Evolutionary conservation across 305 asterid species (phyloP), one percentile per base, ranked within the genome.

Genomic region (Striga hermonthica): DNA sequence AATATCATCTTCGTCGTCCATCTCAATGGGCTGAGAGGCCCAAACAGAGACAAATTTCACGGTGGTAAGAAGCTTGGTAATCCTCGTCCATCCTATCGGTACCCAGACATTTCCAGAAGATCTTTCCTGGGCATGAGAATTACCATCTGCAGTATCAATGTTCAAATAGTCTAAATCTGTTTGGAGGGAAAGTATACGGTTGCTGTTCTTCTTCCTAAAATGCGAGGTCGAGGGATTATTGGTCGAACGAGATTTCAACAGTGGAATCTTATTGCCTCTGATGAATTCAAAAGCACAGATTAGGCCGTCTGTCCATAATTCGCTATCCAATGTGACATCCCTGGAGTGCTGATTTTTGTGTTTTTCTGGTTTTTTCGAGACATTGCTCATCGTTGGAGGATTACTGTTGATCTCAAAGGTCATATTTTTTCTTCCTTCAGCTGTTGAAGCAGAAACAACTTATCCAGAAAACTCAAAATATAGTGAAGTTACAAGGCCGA

Each of bases 81-180:
- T 83, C 69, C 86, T 76, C 13, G 67, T 55, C 89, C 89, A 83
- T 39, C 86, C 89, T n/a, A 79, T 79, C 6, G 86, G 86, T 56
- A 75, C 74, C 89, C 89, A 83, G 59, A 69, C 67, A 71, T 75
- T 81, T 35, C 81, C 86, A 0, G 60, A 34, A 49, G 61, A 73
- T 69, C 78, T 80, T 67, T 74, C 80, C 13, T 1, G 71, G 31
- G 72, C 22, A 67, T 71, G 65, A 49, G 48, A 71, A 50, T 72
- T 49, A 62, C 64, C 61, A 47, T 76, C 72, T 53, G 8, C 36
- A 6, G 65, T 15, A 56, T 67, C 72, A 9, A 16, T 36, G 38
- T 69, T 71, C 2, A 22, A 22, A 22, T 22, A 22, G 31, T 22
- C 31, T 22, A 22, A 22, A 22, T 22, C 31, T 22, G 31, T 22